These are phyloP conservation scores for Vitis hybrid DNA, from an alignment of 177 flowering plant genomes.

Conservation along the genomic window DNA sequence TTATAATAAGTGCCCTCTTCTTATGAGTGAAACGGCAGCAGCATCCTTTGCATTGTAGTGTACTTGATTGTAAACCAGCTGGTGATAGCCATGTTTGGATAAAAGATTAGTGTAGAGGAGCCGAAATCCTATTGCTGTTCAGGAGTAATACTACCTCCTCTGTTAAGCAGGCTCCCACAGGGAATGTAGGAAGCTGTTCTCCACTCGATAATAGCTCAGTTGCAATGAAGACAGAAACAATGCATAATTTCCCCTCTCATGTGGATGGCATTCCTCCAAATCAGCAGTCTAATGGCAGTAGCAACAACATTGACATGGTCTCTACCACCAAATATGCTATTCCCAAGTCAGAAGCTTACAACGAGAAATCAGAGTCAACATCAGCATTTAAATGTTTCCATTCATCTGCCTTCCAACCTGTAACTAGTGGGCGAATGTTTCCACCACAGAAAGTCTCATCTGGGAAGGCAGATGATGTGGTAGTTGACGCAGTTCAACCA, in stretches of 20 bases:
- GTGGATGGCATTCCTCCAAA: constrained; percentile 20
- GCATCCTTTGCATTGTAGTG: neutral
- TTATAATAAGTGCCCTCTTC: neutral
- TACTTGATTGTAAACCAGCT: neutral
- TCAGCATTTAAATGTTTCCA: constrained; percentile 26
- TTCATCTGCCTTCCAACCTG: constrained; percentile 25
- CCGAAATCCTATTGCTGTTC: neutral
- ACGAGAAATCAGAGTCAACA: constrained; percentile 18
- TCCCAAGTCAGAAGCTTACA: constrained; percentile 17
- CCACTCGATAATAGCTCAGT: constrained; percentile 30
- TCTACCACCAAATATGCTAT: constrained; percentile 17
- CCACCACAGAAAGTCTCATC: constrained; percentile 12
- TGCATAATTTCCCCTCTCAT: constrained; percentile 19
- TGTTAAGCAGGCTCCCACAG: constrained; percentile 26
- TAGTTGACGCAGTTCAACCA: constrained; percentile 4
- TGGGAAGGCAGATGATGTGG: constrained; percentile 13
- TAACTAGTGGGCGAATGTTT: constrained; percentile 10
- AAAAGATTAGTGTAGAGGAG: neutral
- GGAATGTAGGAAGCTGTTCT: constrained; percentile 34
- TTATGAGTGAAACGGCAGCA: constrained; percentile 2
- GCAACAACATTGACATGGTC: constrained; percentile 26
- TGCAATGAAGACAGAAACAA: constrained; percentile 21
- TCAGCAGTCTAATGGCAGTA: constrained; percentile 28
- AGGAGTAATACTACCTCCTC: constrained; percentile 9
- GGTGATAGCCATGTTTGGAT: neutral